phyloP scores from a whole-genome alignment of 805 yeast genomes.

The Candida takata region DNA sequence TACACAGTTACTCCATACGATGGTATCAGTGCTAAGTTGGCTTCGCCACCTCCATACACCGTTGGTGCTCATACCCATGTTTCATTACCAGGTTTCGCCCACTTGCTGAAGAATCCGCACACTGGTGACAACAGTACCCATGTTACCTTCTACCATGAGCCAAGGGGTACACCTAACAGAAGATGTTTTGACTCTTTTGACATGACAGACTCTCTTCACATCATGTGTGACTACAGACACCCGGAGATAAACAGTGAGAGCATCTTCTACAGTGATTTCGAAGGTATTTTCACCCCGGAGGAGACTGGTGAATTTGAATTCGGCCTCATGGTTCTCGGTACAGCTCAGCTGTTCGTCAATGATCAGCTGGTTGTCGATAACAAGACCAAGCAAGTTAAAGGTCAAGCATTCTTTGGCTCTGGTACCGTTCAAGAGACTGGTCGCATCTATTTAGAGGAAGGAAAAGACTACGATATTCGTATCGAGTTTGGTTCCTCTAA shows the following conservation, averaged over 20 bases:
- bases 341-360: slow-evolving; percentile 48
- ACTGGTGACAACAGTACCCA: slow-evolving; percentile 22
- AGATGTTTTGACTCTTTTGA: slow-evolving; percentile 25
- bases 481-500: slow-evolving; percentile 47
- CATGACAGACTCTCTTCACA: slow-evolving; percentile 16
- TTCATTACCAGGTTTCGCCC: slow-evolving; percentile 29
- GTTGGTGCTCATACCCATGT: slow-evolving; percentile 32
- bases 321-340: slow-evolving; percentile 47
- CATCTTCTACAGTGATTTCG: slow-evolving; percentile 40
- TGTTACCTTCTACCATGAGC: slow-evolving; percentile 22
- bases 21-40: slow-evolving; percentile 31
- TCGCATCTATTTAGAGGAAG: slow-evolving; percentile 33
- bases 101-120: slow-evolving; percentile 17
- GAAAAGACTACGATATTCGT: slow-evolving; percentile 36
- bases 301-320: slow-evolving; percentile 42
- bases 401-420: slow-evolving; percentile 43
- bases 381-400: slow-evolving; percentile 42
- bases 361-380: slow-evolving; percentile 50
- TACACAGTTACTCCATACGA: slow-evolving; percentile 44
- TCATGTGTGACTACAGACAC: slow-evolving; percentile 27
- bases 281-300: slow-evolving; percentile 40
- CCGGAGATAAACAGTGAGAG: slow-evolving; percentile 11
- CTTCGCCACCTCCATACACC: slow-evolving; percentile 23
- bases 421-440: slow-evolving; percentile 49
- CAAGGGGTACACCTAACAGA: slow-evolving; percentile 15